phyloP scores from a whole-genome alignment of 129 eudicot genomes.

The Lonicera japonica region DNA sequence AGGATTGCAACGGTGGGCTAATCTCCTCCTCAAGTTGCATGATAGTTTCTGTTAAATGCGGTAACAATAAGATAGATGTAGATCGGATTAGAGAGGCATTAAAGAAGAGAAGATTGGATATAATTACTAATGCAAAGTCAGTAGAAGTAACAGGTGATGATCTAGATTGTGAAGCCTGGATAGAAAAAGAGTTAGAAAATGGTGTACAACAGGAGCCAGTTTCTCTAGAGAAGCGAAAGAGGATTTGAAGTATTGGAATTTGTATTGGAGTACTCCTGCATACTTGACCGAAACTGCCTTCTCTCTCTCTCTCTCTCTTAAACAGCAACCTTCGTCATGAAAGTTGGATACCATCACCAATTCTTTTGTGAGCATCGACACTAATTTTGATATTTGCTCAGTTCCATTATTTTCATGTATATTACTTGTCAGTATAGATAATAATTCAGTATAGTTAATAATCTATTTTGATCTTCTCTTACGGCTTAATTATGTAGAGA shows the following conservation, averaged over 20 bases:
- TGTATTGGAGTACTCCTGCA: too few relatives aligned
- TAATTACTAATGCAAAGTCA: constrained; percentile 17
- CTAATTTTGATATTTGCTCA: background rate
- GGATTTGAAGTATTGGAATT: constrained; percentile 14
- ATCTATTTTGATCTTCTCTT: too few relatives aligned
- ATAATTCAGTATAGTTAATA: too few relatives aligned
- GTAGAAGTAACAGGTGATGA: constrained; percentile 21
- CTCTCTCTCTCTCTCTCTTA: constrained; percentile 6
- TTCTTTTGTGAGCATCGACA: constrained; percentile 22
- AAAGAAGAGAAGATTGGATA: constrained; percentile 34
- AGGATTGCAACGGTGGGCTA: constrained; percentile 44
- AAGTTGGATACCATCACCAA: constrained; percentile 3
- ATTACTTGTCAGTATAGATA: too few relatives aligned
- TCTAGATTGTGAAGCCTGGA: constrained; percentile 44
- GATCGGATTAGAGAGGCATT: constrained; percentile 44
- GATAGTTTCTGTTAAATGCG: constrained; percentile 23
- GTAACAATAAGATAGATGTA: constrained; percentile 35
- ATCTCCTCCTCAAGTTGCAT: constrained; percentile 31
- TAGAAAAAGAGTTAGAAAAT: constrained; percentile 58
- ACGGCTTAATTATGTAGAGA: too few relatives aligned
- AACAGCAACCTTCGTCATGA: constrained; percentile 12
- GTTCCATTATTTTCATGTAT: background rate
- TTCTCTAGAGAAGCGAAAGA: constrained; percentile 25
- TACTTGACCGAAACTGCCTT: too few relatives aligned
- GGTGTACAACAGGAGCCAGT: constrained; percentile 39